Percentiles rank a stretch among this genome's conserved stretches.
phyloP scores from a whole-genome alignment of 2,329 filamentous ascomycete species.

The Cladosporium halotolerans region DNA sequence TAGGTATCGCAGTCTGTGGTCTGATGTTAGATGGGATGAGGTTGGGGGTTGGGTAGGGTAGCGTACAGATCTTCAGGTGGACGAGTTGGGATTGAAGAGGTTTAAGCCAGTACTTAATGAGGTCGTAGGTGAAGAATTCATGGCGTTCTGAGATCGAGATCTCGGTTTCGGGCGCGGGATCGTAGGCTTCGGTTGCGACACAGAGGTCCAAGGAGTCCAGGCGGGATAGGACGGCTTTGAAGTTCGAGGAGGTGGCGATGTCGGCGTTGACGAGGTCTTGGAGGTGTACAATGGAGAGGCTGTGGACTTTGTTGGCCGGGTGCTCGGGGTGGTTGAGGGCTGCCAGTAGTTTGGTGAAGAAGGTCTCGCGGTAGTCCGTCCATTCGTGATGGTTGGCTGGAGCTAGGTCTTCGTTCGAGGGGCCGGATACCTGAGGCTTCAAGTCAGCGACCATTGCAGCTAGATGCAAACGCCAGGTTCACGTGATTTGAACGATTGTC shows the following conservation, averaged over 20 bases:
- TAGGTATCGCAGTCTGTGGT: conserved; percentile 24
- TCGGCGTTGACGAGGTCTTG: conserved; percentile 16
- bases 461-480: not conserved
- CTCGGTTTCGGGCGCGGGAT: conserved; percentile 17
- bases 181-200: conserved; percentile 20
- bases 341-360: not conserved
- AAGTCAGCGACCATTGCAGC: not conserved
- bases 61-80: conserved; percentile 34
- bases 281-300: conserved; percentile 22
- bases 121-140: conserved; percentile 18
- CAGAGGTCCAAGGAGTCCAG: conserved; percentile 17
- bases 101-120: conserved; percentile 20
- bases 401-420: not conserved
- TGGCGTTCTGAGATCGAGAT: conserved; percentile 14
- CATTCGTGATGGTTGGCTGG: not conserved
- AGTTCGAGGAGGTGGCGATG: conserved; percentile 15
- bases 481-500: not conserved
- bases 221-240: conserved; percentile 15
- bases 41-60: not conserved
- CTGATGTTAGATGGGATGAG: no score
- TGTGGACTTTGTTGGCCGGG: conserved; percentile 11
- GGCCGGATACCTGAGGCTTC: not conserved
- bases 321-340: conserved; percentile 8
- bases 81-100: conserved; percentile 21
- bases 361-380: not conserved